Base-by-base conservation (phyloP, 148 eudicot species). In the Polygonum maritimum region DNA sequence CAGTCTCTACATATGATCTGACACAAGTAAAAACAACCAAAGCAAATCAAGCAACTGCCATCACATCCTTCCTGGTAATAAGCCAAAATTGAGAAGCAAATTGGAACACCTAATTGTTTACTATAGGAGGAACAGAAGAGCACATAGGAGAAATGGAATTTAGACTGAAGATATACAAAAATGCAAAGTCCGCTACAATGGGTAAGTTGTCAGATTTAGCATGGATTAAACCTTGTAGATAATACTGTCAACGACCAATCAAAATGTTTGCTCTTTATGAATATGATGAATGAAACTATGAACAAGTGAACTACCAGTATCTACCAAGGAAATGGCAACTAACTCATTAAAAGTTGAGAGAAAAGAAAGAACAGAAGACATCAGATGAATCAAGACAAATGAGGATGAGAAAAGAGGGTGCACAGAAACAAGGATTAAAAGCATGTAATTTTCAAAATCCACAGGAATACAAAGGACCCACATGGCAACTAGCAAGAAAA, bases 381-480 rank as follows among this genome's bases (percentile, higher is more conserved):
- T 67, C 71, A 67, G 41, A 67, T 67, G 38, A 60, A 36, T 67
- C 44, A 67, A 67, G 71, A 67, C 41, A 67, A 33, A 26, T 26
- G 31, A 26, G 31, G 71, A 38, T 15, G 15, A 21, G 11, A 67
- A 67, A 67, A 16, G 44, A 67, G 36, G 16, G 71, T 4, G 16
- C 38, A 67, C 38, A 36, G 36, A 38, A 63, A 63, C 39, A 67
- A 67, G 71, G 71, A 67, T 36, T 13, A 38, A 60, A 67, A 67
- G 44, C 71, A 67, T 67, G 44, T 67, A 35, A 10, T 65, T 65
- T 65, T 33, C 44, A 65, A 36, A 35, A 13, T 36, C 41, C 71
- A 67, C 44, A 35, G 71, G 44, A 67, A 36, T 35, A 22, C 71
- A 67, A 67, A 67, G 71, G 71, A 38, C 71, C 71, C 71, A 67